Base-by-base conservation (phyloP, 345 rosid species). In the Limnanthes douglasii region DNA sequence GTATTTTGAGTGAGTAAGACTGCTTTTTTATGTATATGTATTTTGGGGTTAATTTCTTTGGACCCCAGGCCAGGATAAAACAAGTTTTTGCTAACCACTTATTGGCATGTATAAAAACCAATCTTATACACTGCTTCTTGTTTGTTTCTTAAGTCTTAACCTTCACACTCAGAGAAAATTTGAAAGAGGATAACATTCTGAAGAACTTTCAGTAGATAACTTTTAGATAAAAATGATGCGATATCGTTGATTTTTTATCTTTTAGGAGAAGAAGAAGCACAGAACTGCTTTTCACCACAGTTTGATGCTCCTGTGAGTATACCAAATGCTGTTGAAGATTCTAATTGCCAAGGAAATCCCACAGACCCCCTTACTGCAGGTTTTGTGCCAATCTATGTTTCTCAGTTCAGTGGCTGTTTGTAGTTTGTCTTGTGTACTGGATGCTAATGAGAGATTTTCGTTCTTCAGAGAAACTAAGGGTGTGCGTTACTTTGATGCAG, bases 211-310 rank as follows among this genome's bases (percentile, higher is more conserved):
- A 6, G 29, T 25, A 2, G 8, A 25, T 8, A 25, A 25, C 8
- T 21, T 33, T 32, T 1, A 5, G 1, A 18, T 15, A 15, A 2
- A 2, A 29, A 4, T 11, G 10, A 2, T 19, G 2, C 3, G 11
- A 45, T 2, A 13, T 4, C 8, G 31, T 14, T 48, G 21, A 6
- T 15, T 36, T 41, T 43, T 19, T 31, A 22, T 64, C 40, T 36
- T 58, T 6, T 71, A 86, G 93, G 46, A 62, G 80, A 78, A 34
- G 97, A 86, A 50, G 47, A 48, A 54, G 5, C 11, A 24, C 8
- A 0, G 4, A 51, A 6, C 8, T 15, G 0, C 15, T 82, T 71
- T 50, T 78, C 95, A 3, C 88, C 88, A 1, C 86, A 71, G 51
- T 37, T 78, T 32, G 66, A 54, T 45, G 7, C 34, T 48, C 66